phyloP scores from a whole-genome alignment of 2,329 filamentous ascomycete genomes.

The Microsporum audouinii region DNA sequence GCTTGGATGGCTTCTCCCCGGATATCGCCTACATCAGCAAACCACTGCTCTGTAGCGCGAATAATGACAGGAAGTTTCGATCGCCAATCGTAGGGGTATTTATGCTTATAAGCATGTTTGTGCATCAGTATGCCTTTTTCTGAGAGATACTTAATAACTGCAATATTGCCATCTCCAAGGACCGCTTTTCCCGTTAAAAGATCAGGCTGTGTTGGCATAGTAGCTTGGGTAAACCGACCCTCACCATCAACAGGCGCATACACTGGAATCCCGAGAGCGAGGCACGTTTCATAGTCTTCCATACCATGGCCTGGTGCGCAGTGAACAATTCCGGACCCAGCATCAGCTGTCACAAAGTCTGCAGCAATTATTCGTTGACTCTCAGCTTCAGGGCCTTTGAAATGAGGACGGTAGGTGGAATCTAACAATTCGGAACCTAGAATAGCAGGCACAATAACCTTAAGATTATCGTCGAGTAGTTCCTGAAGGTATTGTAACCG shows the following conservation, averaged over 20 bases:
- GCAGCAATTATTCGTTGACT: slow-evolving; percentile 65
- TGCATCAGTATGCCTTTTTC: slow-evolving; percentile 51
- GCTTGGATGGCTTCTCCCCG: slow-evolving; percentile 61
- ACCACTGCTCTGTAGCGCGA: slow-evolving; percentile 93
- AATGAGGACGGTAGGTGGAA: slow-evolving; percentile 57
- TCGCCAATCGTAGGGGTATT: slow-evolving; percentile 96
- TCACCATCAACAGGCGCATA: slow-evolving; percentile 74
- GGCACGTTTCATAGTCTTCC: slow-evolving; percentile 84
- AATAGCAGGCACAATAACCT: slow-evolving; percentile 46
- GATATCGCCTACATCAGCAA: slow-evolving; percentile 78
- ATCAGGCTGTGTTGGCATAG: slow-evolving; percentile 58
- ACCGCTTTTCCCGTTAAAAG: slow-evolving; percentile 61
- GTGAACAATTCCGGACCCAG: slow-evolving; percentile 93
- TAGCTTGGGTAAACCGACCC: slow-evolving; percentile 69
- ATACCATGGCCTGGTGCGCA: slow-evolving; percentile 90
- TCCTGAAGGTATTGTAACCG: slow-evolving; percentile 50
- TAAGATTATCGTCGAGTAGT: slow-evolving; percentile 40
- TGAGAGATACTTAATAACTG: slow-evolving; percentile 58
- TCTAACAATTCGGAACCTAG: slow-evolving; percentile 54
- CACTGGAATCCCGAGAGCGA: slow-evolving; percentile 55
- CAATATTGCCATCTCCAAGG: slow-evolving; percentile 54
- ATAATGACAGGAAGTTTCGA: slow-evolving; percentile 88
- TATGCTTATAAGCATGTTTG: slow-evolving; percentile 66
- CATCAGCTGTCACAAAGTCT: slow-evolving; percentile 76
- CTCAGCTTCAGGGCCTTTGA: slow-evolving; percentile 48